These are phyloP conservation scores for Mycena haematopus DNA, from an alignment of 768 basidiomycete genomes.

Conservation along the genomic window DNA sequence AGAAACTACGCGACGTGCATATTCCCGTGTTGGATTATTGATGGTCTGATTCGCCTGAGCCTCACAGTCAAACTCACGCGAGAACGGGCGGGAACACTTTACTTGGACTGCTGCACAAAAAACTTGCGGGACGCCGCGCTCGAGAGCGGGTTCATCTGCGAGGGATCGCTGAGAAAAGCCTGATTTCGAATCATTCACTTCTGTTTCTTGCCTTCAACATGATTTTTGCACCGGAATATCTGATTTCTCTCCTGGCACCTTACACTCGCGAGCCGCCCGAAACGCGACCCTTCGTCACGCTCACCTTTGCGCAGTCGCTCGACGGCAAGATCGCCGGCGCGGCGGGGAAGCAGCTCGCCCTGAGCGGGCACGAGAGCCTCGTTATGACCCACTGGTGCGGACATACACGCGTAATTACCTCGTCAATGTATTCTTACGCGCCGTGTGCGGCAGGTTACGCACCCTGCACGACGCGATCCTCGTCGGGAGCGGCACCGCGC, in stretches of 20 bases:
- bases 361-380: conserved; percentile 90
- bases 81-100: too few species aligned
- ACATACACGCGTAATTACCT: conserved; percentile 1
- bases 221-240: conserved; percentile 33
- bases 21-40: too few species aligned
- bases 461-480: conserved; percentile 93
- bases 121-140: too few species aligned
- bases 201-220: background rate
- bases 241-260: conserved; percentile 34
- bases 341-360: conserved; percentile 72
- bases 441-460: conserved; percentile 68
- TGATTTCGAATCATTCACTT: too few species aligned
- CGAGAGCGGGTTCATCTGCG: too few species aligned
- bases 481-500: conserved; percentile 86
- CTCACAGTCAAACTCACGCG: too few species aligned
- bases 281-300: conserved; percentile 67
- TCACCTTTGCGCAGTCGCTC: conserved; percentile 86
- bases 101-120: too few species aligned
- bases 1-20: too few species aligned
- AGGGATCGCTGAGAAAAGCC: too few species aligned
- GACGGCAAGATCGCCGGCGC: conserved; percentile 88
- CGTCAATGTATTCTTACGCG: background rate
- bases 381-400: conserved; percentile 92
- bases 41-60: too few species aligned
- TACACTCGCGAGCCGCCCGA: conserved; percentile 31